phyloP scores from a whole-genome alignment of 805 yeast species.

The Yarrowia alimentaria region DNA sequence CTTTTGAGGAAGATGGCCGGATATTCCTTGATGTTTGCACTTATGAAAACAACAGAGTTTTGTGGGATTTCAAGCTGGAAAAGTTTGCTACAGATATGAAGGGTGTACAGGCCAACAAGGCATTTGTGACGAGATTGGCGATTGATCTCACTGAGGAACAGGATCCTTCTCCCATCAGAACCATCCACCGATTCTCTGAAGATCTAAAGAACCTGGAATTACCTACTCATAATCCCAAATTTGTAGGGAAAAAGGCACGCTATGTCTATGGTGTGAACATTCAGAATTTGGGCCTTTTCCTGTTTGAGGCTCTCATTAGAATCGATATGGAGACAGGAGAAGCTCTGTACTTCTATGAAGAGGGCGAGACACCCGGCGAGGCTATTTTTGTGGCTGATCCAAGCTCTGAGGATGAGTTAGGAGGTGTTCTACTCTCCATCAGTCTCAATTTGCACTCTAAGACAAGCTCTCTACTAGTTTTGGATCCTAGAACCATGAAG shows the following conservation, averaged over 20 bases:
- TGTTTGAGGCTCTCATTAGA: constrained; percentile 8
- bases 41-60: neutral
- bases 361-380: constrained; percentile 14
- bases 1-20: neutral
- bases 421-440: neutral
- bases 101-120: constrained; percentile 3
- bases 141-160: too few species aligned
- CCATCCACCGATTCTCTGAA: too few species aligned
- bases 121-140: constrained; percentile 9
- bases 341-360: neutral
- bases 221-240: constrained; percentile 7
- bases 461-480: constrained; percentile 1
- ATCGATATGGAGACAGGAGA: constrained; percentile 1
- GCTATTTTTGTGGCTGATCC: constrained; percentile 23
- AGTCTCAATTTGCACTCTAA: neutral
- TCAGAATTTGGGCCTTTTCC: constrained; percentile 8
- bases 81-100: neutral
- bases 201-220: constrained; percentile 8
- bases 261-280: constrained; percentile 20
- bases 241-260: neutral
- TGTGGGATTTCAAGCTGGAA: constrained; percentile 19
- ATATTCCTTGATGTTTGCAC: constrained; percentile 4
- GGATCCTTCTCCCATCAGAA: too few species aligned
- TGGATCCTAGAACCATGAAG: constrained; percentile 12
- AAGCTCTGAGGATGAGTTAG: constrained; percentile 7